A percentile compares a stretch with the other conserved stretches of the same genome.
These are phyloP conservation scores for Rhynchosporium agropyri DNA, from an alignment of 2,329 filamentous ascomycete genomes.

Conservation along the genomic window DNA sequence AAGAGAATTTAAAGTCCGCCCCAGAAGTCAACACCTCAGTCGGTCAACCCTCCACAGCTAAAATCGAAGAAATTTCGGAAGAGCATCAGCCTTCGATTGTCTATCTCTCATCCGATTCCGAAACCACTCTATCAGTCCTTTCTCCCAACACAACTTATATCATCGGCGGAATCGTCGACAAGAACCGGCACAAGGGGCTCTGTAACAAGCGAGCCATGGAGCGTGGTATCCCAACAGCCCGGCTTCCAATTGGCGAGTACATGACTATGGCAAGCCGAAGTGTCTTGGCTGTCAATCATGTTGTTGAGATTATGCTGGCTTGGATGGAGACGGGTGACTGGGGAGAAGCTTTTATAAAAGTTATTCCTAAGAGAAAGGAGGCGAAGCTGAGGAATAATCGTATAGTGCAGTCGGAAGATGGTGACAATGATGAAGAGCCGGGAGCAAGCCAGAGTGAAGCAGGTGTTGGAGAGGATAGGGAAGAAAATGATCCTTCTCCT, in stretches of 20 bases:
- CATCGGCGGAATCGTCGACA: slow-evolving; percentile 91
- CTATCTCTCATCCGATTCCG: slow-evolving; percentile 92
- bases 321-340: slow-evolving; percentile 92
- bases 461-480: not conserved
- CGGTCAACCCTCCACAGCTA: not conserved
- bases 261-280: slow-evolving; percentile 86
- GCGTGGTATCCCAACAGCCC: slow-evolving; percentile 80
- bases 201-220: slow-evolving; percentile 82
- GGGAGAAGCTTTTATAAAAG: slow-evolving; percentile 83
- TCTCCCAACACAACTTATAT: slow-evolving; percentile 91
- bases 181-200: slow-evolving; percentile 92
- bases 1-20: not conserved
- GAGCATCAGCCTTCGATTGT: slow-evolving; percentile 61
- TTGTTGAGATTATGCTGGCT: slow-evolving; percentile 92
- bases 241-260: slow-evolving; percentile 92
- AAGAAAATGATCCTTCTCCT: not conserved
- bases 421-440: slow-evolving; percentile 17
- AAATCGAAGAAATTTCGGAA: not conserved
- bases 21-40: not conserved
- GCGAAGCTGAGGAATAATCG: slow-evolving; percentile 59
- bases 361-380: slow-evolving; percentile 90
- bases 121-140: slow-evolving; percentile 77
- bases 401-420: slow-evolving; percentile 17
- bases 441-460: slow-evolving; percentile 12
- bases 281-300: slow-evolving; percentile 92